A percentile compares a stretch with the other conserved stretches of the same genome.
Evolutionary conservation across 257 asterid species (phyloP).

Genomic region (Gynochthodes officinalis): DNA sequence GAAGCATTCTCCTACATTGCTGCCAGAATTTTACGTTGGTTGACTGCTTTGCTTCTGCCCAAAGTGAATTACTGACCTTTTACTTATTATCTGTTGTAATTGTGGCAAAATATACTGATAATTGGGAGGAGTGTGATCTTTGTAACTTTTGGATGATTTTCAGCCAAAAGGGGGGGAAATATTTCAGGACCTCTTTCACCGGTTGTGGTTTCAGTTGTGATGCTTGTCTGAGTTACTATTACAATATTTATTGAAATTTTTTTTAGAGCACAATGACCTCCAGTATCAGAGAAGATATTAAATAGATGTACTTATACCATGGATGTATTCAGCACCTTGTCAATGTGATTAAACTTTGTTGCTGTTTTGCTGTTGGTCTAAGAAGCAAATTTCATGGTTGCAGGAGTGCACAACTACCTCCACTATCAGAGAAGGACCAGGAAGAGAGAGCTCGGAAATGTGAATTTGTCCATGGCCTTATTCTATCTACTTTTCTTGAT

Average conservation of each 20-base stretch:
- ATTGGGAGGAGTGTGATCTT: no score
- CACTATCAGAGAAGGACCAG: conserved; percentile 58
- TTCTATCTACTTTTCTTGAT: conserved; percentile 64
- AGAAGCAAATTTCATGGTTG: not conserved
- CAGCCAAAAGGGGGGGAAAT: no score
- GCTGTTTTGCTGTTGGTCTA: not conserved
- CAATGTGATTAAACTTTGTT: not conserved
- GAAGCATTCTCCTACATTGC: not conserved
- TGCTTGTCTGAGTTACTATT: no score
- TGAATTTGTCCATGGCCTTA: conserved; percentile 62
- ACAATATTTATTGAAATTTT: no score
- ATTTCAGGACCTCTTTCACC: no score
- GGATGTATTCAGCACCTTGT: not conserved
- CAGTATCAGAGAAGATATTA: no score
- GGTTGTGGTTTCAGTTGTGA: no score
- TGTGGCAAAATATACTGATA: not conserved
- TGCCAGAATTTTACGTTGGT: not conserved
- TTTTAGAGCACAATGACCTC: no score
- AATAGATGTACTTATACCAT: no score
- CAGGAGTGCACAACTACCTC: conserved; percentile 35
- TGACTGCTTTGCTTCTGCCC: not conserved
- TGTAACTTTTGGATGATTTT: no score
- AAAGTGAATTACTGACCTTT: not conserved
- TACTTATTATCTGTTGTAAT: not conserved
- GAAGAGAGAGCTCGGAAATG: conserved; percentile 66